Evolutionary conservation across 2,329 filamentous ascomycete genomes (phyloP).

Genomic region (Eutypella sp.): DNA sequence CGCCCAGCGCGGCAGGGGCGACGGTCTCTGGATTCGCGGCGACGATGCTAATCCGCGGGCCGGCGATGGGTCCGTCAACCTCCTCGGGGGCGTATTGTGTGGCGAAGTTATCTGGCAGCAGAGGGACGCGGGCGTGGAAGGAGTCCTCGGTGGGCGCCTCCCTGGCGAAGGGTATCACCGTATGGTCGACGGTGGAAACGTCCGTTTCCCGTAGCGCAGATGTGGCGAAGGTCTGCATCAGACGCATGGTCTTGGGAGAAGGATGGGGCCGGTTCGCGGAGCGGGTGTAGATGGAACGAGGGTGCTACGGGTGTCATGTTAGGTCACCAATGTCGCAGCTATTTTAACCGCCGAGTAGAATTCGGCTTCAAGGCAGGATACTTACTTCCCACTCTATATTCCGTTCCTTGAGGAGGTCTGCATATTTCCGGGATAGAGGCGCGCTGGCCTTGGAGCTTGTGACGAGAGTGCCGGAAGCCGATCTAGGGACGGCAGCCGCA

Average conservation of each 20-base stretch:
- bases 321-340: conserved; percentile 6
- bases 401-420: conserved; percentile 29
- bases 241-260: conserved; percentile 42
- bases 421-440: conserved; percentile 29
- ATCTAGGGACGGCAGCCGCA: conserved; percentile 16
- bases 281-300: conserved; percentile 27
- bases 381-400: conserved; percentile 29
- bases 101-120: conserved; percentile 55
- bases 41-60: conserved; percentile 48
- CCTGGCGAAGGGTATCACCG: conserved; percentile 44
- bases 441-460: conserved; percentile 22
- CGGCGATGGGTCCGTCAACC: conserved; percentile 34
- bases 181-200: conserved; percentile 43
- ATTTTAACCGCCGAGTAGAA: neutral
- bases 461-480: conserved; percentile 18
- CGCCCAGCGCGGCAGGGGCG: conserved; percentile 46
- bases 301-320: conserved; percentile 22
- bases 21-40: conserved; percentile 52
- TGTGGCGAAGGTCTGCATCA: conserved; percentile 60
- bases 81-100: conserved; percentile 39
- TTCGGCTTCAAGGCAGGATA: neutral
- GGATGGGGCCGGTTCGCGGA: conserved; percentile 30
- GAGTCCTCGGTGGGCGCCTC: conserved; percentile 23
- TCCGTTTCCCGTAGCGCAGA: conserved; percentile 35
- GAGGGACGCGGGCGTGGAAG: conserved; percentile 48